Evolutionary conservation across 768 basidiomycete species (phyloP), one percentile per base, ranked within the genome.

Genomic region (Nevesoporus exiguus): DNA sequence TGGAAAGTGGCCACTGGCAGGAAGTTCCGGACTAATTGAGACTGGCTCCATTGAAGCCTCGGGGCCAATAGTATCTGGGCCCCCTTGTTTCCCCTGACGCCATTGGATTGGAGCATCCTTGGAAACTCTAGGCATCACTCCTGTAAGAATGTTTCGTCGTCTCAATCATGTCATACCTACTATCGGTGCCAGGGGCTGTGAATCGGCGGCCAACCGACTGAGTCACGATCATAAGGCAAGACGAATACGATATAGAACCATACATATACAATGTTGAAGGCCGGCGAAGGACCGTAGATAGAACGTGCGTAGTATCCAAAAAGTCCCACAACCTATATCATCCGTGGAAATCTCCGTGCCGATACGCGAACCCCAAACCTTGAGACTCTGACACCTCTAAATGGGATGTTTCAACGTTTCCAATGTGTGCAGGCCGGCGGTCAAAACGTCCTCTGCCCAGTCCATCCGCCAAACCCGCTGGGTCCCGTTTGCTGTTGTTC

Each of bases 401-500:
- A 24, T 37, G 17, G n/a, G 24, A 41, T 11, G 21, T 22, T 44
- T 5, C 3, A 44, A 22, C 41, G 13, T 27, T 42, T n/a, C n/a
- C 24, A 25, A 21, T 8, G 43, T 17, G 27, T 2, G 34, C 17
- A 10, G 34, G 24, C 29, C 6, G 4, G 47, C 9, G 17, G 27
- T 67, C 48, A 62, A 47, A 59, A 63, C 7, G 65, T 21, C n/a
- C 59, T 52, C 19, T 61, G 57, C 40, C 48, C 63, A 3, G 48
- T 37, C 63, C 70, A 70, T 24, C 57, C 53, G 1, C 47, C 47
- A 29, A 54, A 68, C 24, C 51, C 57, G 17, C 45, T 46, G 24
- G 51, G 48, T 31, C 58, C 60, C 29, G 54, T 40, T 27, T 67
- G 70, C n/a, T 59, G 63, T 19, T 61, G 67, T 9, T 39, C 36